Base-by-base conservation (phyloP, 257 asterid genomes). In the Fraxinus americana region DNA sequence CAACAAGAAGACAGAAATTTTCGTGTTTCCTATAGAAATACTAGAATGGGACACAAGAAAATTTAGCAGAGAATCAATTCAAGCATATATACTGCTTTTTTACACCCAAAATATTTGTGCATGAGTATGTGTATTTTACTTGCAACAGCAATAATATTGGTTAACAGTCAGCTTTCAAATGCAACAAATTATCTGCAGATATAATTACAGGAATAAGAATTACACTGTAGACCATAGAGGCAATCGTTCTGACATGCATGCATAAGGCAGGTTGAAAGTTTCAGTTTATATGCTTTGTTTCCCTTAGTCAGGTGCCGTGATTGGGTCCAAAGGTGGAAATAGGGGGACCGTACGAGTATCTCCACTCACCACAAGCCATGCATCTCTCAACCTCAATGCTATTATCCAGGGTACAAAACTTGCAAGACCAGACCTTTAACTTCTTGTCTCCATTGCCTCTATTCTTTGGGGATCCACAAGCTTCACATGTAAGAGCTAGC, bases 291-390 rank as follows among this genome's bases (percentile, higher is more conserved):
- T 79, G 73, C 48, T 79, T 54, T 38, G 50, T 52, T 45, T 74
- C 54, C 27, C 27, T 10, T 72, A 38, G 77, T 88, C 86, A 91
- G 52, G 86, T 85, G 52, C 92, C 92, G 32, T 45, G 50, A 74
- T 82, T 83, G 36, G 92, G 89, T 76, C 88, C 88, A 1, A 19
- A 72, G 17, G 84, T 70, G 21, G 90, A 80, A 1, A 79, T 69
- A 52, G 97, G 96, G 38, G 98, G 91, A 50, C 96, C 98, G 17
- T 91, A 91, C 0, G 98, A 90, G 86, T 92, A 93, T 88, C 96
- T 84, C 96, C 97, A 91, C 83, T 90, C 95, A 63, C 92, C 97
- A 82, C 98, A 93, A 76, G 92, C 96, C 80, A 68, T 79, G 88
- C 97, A 90, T 81, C 91, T 83, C 71, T 92, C 91, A 1, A 82